Percentiles rank a stretch among this genome's conserved stretches.
Evolutionary conservation across 2,329 filamentous ascomycete genomes (phyloP).

Genomic region (Aspergillus quadrilineatus): DNA sequence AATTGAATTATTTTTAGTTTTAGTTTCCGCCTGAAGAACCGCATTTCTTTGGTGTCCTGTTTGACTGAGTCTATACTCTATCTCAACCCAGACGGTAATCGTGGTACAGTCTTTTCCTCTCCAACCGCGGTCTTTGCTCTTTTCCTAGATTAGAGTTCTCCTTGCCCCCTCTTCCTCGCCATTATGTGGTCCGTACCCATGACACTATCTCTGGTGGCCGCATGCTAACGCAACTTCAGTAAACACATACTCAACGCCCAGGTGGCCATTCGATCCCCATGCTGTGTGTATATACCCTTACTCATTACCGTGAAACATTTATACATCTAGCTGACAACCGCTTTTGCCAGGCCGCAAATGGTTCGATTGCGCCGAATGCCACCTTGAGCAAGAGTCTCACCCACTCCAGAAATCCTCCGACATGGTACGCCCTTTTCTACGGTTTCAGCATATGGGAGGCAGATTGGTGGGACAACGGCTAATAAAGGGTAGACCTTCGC

Average conservation of each 20-base stretch:
- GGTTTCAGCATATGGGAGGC: not conserved
- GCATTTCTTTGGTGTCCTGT: slow-evolving; percentile 5
- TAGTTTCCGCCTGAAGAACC: slow-evolving; percentile 19
- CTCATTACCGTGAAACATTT: not conserved
- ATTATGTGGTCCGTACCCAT: slow-evolving; percentile 30
- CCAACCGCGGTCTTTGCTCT: not conserved
- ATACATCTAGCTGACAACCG: not conserved
- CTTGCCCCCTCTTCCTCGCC: not conserved
- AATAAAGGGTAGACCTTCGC: slow-evolving; percentile 62
- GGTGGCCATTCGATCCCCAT: slow-evolving; percentile 91
- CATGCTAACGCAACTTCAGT: slow-evolving; percentile 50
- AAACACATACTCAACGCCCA: slow-evolving; percentile 99
- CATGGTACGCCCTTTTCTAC: slow-evolving; percentile 57
- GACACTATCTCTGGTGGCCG: not conserved
- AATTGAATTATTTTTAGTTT: slow-evolving; percentile 16
- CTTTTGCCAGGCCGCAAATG: slow-evolving; percentile 73
- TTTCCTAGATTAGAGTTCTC: not conserved
- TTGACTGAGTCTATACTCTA: not conserved
- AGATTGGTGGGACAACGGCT: not conserved
- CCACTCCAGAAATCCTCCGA: slow-evolving; percentile 73
- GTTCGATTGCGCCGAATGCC: slow-evolving; percentile 98
- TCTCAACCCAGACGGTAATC: not conserved
- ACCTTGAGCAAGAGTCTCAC: slow-evolving; percentile 77
- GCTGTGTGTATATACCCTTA: slow-evolving; percentile 63
- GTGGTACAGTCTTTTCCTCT: not conserved